phyloP scores from a whole-genome alignment of 73 alveolate genomes.

The Paramecium sexaurelia region DNA sequence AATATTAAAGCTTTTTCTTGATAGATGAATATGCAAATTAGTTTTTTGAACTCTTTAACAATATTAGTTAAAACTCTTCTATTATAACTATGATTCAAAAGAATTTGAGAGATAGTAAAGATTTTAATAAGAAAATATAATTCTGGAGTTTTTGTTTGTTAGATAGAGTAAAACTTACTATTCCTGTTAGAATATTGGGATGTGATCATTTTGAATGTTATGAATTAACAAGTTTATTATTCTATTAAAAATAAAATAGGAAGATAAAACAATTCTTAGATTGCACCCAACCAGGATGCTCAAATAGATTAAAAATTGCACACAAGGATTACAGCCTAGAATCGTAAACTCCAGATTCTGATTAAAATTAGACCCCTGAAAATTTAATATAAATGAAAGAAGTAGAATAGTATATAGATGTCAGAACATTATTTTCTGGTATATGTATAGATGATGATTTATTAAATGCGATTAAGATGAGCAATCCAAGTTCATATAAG shows the following conservation, averaged over 20 bases:
- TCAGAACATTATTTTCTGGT: not conserved
- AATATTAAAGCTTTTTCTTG: not conserved
- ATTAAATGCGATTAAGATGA: not conserved
- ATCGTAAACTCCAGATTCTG: not conserved
- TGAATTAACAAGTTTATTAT: not conserved
- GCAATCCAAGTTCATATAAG: not conserved
- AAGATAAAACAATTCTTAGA: not conserved
- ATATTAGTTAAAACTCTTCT: not conserved
- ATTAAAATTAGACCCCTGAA: no score
- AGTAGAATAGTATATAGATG: not conserved
- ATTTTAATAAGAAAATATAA: not conserved
- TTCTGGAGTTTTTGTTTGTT: not conserved
- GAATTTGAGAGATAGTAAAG: not conserved
- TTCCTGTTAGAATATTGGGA: not conserved
- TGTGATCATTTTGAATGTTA: not conserved
- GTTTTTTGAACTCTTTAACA: not conserved
- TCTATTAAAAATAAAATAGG: not conserved
- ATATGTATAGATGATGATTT: not conserved
- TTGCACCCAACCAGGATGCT: not conserved
- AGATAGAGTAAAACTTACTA: not conserved
- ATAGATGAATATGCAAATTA: not conserved
- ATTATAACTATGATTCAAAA: not conserved
- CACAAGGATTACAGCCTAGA: not conserved
- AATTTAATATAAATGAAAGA: not conserved
- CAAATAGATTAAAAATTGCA: not conserved